Conservation (phyloP, 2,329 filamentous ascomycete species). For the Fusarium robinianum region DNA sequence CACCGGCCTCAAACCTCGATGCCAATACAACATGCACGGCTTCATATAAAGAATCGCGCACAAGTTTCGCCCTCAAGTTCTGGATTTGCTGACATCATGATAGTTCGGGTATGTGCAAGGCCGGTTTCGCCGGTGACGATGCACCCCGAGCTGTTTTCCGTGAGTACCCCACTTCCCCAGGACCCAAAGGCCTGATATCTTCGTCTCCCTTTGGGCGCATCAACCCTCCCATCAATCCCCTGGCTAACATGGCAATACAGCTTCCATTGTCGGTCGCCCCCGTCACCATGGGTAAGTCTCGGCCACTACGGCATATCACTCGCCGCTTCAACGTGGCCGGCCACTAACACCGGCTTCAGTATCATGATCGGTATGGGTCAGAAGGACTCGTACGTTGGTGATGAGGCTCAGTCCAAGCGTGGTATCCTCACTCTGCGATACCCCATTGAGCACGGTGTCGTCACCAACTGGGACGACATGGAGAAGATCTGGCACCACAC, state of each 20-base stretch:
- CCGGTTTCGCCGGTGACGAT: constrained; percentile 99
- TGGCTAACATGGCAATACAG: constrained; percentile 57
- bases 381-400: constrained; percentile 99
- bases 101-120: constrained; percentile 99
- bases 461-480: constrained; percentile 99
- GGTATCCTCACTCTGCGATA: constrained; percentile 99
- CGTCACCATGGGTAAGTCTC: constrained; percentile 96
- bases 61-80: constrained; percentile 1
- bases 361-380: constrained; percentile 99
- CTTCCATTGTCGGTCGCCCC: constrained; percentile 99
- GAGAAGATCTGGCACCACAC: constrained; percentile 99
- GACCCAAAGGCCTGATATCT: constrained; percentile 27
- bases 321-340: constrained; percentile 18
- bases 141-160: constrained; percentile 99
- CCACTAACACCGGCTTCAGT: constrained; percentile 56
- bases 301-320: constrained; percentile 11
- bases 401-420: constrained; percentile 99
- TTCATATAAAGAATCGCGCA: constrained; percentile 9
- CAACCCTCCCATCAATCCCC: constrained; percentile 8
- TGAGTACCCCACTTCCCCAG: constrained; percentile 64
- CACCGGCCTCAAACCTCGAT: constrained; percentile 19
- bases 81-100: constrained; percentile 46
- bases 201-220: constrained; percentile 17
- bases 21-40: no score
- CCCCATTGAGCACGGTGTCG: constrained; percentile 99